Percentiles rank a stretch among this genome's conserved stretches.
These are phyloP conservation scores for Termitomyces sp. DNA, from an alignment of 1,284 basidiomycete species.

Conservation along the genomic window DNA sequence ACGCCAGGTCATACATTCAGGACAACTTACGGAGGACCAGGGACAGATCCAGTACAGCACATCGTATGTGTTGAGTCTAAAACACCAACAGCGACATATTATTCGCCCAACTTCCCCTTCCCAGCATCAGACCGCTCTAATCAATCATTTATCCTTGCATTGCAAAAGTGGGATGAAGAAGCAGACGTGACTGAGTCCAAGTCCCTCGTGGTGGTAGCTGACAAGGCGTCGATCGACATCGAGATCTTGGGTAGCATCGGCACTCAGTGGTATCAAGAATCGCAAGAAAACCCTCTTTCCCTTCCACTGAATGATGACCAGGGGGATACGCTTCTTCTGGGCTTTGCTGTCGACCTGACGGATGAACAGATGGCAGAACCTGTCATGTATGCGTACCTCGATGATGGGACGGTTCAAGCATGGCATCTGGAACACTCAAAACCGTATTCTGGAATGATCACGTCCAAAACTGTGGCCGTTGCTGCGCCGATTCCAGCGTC, in stretches of 20 bases:
- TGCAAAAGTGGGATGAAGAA: slow-evolving; percentile 66
- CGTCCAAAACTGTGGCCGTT: slow-evolving; percentile 12
- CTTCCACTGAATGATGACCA: slow-evolving; percentile 68
- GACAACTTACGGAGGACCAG: slow-evolving; percentile 55
- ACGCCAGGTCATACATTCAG: slow-evolving; percentile 68
- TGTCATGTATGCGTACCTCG: slow-evolving; percentile 72
- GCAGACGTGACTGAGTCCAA: slow-evolving; percentile 27
- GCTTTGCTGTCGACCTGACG: slow-evolving; percentile 68
- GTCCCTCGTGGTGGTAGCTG: slow-evolving; percentile 61
- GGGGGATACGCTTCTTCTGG: slow-evolving; percentile 70
- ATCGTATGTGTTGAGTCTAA: slow-evolving; percentile 61
- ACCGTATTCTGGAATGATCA: slow-evolving; percentile 54
- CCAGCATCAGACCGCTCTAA: slow-evolving; percentile 48
- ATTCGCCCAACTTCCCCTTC: slow-evolving; percentile 48
- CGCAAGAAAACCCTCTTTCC: slow-evolving; percentile 71
- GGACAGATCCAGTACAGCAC: slow-evolving; percentile 54
- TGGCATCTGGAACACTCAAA: slow-evolving; percentile 69
- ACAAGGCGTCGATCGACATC: slow-evolving; percentile 71
- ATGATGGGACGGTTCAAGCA: slow-evolving; percentile 73
- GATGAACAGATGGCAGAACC: slow-evolving; percentile 40
- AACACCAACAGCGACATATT: slow-evolving; percentile 44
- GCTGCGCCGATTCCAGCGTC: not conserved
- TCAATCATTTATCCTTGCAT: slow-evolving; percentile 47
- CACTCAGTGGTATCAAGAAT: slow-evolving; percentile 62
- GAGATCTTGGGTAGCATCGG: slow-evolving; percentile 58